These are phyloP conservation scores for Mycocentrospora acerina DNA, from an alignment of 2,329 filamentous ascomycete species.

Conservation along the genomic window DNA sequence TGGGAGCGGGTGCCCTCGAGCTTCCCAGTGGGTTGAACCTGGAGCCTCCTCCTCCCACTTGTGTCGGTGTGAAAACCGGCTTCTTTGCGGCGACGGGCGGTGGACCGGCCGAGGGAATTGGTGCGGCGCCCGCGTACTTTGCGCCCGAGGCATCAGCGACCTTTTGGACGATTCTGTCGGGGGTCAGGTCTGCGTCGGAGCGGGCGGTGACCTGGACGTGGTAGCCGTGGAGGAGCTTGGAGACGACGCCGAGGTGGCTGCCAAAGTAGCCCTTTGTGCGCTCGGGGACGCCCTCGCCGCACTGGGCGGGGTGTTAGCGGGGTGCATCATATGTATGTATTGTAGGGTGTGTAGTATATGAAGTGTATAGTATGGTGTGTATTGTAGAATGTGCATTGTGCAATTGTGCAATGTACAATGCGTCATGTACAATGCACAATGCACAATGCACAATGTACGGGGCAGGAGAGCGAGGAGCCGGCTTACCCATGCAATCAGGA, in stretches of 20 bases:
- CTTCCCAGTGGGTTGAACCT: constrained; percentile 71
- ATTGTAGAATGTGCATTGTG: too few relatives aligned
- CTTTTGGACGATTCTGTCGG: constrained; percentile 87
- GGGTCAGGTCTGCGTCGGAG: constrained; percentile 83
- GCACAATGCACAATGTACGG: too few relatives aligned
- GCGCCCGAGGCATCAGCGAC: constrained; percentile 91
- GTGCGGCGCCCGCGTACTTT: constrained; percentile 78
- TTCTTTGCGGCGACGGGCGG: constrained; percentile 77
- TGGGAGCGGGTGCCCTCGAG: constrained; percentile 55
- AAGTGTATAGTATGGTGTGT: too few relatives aligned
- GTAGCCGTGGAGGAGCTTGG: constrained; percentile 93
- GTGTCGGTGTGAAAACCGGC: constrained; percentile 85
- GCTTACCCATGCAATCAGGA: constrained; percentile 82
- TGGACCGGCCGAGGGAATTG: constrained; percentile 56
- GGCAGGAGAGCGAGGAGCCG: not conserved
- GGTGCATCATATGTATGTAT: too few relatives aligned
- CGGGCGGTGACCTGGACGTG: constrained; percentile 97
- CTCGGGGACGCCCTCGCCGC: constrained; percentile 96
- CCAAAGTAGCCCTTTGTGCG: constrained; percentile 98
- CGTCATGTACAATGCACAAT: too few relatives aligned
- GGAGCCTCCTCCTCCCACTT: constrained; percentile 54
- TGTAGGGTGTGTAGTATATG: too few relatives aligned
- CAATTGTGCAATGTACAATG: not conserved
- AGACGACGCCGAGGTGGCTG: constrained; percentile 84
- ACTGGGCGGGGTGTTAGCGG: constrained; percentile 51